Percentiles rank a stretch among this genome's conserved stretches.
These are phyloP conservation scores for Capsella rubella DNA, from an alignment of 441 rosid genomes.

Conservation along the genomic window DNA sequence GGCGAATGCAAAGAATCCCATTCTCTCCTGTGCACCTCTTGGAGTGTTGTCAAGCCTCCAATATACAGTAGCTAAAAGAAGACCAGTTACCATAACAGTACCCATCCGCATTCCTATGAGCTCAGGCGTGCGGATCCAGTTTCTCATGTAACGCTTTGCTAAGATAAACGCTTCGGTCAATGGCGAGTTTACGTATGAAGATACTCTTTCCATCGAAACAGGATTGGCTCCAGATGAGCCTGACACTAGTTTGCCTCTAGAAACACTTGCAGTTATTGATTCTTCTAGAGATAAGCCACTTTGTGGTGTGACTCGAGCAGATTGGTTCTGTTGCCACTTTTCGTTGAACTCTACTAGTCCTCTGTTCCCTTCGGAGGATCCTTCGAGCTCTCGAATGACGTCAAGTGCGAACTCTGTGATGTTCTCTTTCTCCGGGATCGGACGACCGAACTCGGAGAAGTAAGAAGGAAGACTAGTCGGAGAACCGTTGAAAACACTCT, in stretches of 20 bases:
- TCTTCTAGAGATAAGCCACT: conserved; percentile 38
- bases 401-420: conserved; percentile 78
- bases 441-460: conserved; percentile 70
- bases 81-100: conserved; percentile 45
- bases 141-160: conserved; percentile 48
- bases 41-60: conserved; percentile 54
- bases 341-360: conserved; percentile 63
- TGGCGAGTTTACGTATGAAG: conserved; percentile 50
- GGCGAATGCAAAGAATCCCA: conserved; percentile 36
- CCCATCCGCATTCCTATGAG: conserved; percentile 43
- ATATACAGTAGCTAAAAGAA: conserved; percentile 57
- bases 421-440: conserved; percentile 78
- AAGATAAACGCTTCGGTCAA: conserved; percentile 51
- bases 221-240: conserved; percentile 33
- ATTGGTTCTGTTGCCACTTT: conserved; percentile 27
- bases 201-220: conserved; percentile 28
- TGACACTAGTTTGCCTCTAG: conserved; percentile 47
- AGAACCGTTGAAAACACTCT: conserved; percentile 64
- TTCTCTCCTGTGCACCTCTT: conserved; percentile 44
- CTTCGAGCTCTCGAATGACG: conserved; percentile 75
- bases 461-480: conserved; percentile 58
- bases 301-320: conserved; percentile 1
- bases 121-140: conserved; percentile 55
- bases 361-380: conserved; percentile 64
- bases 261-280: conserved; percentile 44